phyloP scores from a whole-genome alignment of 768 basidiomycete genomes.

The Suillus lakei region DNA sequence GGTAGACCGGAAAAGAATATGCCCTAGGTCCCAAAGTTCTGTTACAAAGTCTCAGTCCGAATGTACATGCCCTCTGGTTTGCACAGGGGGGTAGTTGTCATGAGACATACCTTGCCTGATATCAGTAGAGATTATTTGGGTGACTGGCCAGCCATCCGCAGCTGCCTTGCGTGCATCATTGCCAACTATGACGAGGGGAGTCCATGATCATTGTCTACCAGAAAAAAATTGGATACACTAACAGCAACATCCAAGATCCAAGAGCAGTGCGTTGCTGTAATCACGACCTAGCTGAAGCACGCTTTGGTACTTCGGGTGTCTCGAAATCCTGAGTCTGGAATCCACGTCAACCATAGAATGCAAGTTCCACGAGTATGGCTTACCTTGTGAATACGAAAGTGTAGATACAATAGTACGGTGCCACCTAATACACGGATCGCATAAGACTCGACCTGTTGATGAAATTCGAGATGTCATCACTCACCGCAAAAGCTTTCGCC shows the following conservation, averaged over 20 bases:
- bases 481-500: conserved; percentile 38
- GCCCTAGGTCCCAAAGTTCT: conserved; percentile 69
- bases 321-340: conserved; percentile 24
- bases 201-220: background rate
- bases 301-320: conserved; percentile 23
- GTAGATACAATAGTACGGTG: conserved; percentile 27
- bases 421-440: conserved; percentile 17
- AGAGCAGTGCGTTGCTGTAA: too few relatives aligned
- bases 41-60: background rate
- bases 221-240: conserved; percentile 13
- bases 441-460: background rate
- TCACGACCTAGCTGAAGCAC: too few relatives aligned
- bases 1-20: conserved; percentile 59
- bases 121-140: conserved; percentile 45
- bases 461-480: conserved; percentile 4
- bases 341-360: background rate
- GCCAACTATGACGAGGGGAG: conserved; percentile 37
- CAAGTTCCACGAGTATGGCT: background rate
- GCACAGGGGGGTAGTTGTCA: background rate
- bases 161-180: conserved; percentile 44
- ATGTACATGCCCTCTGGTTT: background rate
- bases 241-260: conserved; percentile 53
- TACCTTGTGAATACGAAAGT: conserved; percentile 23
- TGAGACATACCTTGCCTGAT: conserved; percentile 36
- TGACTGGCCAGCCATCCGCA: conserved; percentile 44